Evolutionary conservation across 179 eudicot genomes (phyloP).

Genomic region (Corrigiola litoralis): DNA sequence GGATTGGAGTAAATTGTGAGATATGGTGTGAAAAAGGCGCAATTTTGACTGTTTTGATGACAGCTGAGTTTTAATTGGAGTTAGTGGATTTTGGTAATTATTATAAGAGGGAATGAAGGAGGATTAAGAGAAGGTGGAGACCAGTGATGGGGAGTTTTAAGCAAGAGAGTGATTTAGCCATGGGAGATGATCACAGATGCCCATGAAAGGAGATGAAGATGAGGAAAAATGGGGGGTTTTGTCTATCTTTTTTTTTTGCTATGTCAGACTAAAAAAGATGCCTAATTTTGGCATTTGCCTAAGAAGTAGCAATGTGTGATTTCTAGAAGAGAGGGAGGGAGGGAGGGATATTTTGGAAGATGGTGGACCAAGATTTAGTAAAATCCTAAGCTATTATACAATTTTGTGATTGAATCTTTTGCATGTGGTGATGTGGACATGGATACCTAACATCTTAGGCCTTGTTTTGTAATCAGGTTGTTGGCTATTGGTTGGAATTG

Average conservation of each 20-base stretch:
- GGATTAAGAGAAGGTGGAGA: slow-evolving; percentile 58
- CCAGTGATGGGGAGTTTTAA: slow-evolving; percentile 45
- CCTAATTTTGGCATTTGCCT: slow-evolving; percentile 2
- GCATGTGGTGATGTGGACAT: no score
- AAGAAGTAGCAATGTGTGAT: no score
- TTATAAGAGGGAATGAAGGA: slow-evolving; percentile 75
- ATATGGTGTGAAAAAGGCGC: not conserved
- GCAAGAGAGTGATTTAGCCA: slow-evolving; percentile 30
- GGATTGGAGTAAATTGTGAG: not conserved
- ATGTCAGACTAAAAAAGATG: not conserved
- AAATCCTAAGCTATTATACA: no score
- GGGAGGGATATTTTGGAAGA: no score
- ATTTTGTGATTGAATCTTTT: no score
- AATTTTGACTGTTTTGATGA: not conserved
- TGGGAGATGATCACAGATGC: slow-evolving; percentile 19
- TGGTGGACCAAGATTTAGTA: no score
- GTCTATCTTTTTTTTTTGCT: not conserved
- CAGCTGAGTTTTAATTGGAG: not conserved
- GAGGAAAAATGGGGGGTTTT: not conserved
- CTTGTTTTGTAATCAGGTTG: no score
- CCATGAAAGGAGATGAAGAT: slow-evolving; percentile 17
- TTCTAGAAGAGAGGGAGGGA: no score
- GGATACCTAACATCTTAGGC: no score
- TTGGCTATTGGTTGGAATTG: no score
- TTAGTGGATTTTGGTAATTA: no score